phyloP scores from a whole-genome alignment of 164 flowering plant genomes.

The Piper betle region DNA sequence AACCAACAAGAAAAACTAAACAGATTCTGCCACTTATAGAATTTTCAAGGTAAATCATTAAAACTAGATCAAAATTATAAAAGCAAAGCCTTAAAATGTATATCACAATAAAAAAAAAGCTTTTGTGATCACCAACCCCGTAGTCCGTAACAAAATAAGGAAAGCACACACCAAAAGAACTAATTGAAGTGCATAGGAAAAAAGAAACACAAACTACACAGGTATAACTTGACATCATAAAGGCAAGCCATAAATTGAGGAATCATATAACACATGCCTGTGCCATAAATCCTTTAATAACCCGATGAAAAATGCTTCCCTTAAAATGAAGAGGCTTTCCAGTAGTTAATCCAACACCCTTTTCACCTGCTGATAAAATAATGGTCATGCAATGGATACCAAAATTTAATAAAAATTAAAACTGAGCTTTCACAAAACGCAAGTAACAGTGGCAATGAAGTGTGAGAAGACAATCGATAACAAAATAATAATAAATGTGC shows the following conservation, averaged over 20 bases:
- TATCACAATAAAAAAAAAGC: constrained; percentile 82
- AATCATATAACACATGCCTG: constrained; percentile 44
- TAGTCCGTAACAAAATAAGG: constrained; percentile 86
- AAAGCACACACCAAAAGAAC: constrained; percentile 48
- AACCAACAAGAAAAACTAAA: neutral
- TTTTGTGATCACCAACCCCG: constrained; percentile 89
- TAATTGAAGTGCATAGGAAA: constrained; percentile 29
- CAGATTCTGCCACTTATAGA: neutral
- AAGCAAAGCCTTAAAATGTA: constrained; percentile 86
- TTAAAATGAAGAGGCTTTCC: constrained; percentile 80
- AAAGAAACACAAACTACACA: constrained; percentile 2
- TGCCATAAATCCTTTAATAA: constrained; percentile 71
- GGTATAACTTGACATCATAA: constrained; percentile 1
- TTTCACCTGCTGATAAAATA: constrained; percentile 49
- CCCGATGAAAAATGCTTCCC: constrained; percentile 82
- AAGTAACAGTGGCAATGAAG: no score
- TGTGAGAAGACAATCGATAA: no score
- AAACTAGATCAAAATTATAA: constrained; percentile 36
- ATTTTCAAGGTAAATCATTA: constrained; percentile 19
- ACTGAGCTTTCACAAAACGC: no score
- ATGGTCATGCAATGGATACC: no score
- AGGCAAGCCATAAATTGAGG: constrained; percentile 1
- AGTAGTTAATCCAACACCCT: constrained; percentile 53
- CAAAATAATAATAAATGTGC: no score
- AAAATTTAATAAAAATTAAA: no score